A percentile compares a stretch with the other conserved stretches of the same genome.
These are phyloP conservation scores for Insectozyma bohioensis DNA, from an alignment of 1,139 yeast species.

Conservation along the genomic window DNA sequence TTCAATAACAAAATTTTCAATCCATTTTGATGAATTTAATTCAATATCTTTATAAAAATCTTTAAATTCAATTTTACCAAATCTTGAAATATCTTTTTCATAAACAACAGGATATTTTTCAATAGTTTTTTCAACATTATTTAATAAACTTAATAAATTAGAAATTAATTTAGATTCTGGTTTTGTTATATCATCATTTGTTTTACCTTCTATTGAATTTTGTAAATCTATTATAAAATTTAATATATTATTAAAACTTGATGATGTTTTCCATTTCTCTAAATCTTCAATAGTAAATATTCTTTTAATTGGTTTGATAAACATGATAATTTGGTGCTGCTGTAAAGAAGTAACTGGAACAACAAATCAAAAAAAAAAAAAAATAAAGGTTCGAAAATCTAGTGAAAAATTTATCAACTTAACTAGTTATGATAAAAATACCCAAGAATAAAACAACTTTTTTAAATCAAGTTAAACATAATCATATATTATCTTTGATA, in stretches of 20 bases:
- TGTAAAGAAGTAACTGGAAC: too few relatives aligned
- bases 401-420: too few relatives aligned
- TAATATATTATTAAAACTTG: constrained; percentile 50
- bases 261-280: constrained; percentile 57
- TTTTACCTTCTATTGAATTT: constrained; percentile 64
- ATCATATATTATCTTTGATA: constrained; percentile 18
- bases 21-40: constrained; percentile 24
- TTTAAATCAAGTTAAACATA: constrained; percentile 13
- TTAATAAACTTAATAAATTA: constrained; percentile 41
- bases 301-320: constrained; percentile 47
- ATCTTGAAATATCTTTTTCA: constrained; percentile 71
- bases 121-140: constrained; percentile 44
- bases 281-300: constrained; percentile 64
- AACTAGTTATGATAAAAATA: constrained; percentile 12
- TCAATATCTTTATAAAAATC: constrained; percentile 76
- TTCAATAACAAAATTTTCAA: constrained; percentile 18
- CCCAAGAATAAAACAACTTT: constrained; percentile 19
- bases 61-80: constrained; percentile 88
- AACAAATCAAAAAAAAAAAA: constrained; percentile 1
- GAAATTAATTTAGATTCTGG: constrained; percentile 25
- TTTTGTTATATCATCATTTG: constrained; percentile 43
- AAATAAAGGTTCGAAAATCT: not conserved
- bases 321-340: constrained; percentile 5
- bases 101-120: constrained; percentile 63
- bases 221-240: constrained; percentile 61